Conservation (phyloP, 2,329 filamentous ascomycete species). For the Talaromyces sp. region DNA sequence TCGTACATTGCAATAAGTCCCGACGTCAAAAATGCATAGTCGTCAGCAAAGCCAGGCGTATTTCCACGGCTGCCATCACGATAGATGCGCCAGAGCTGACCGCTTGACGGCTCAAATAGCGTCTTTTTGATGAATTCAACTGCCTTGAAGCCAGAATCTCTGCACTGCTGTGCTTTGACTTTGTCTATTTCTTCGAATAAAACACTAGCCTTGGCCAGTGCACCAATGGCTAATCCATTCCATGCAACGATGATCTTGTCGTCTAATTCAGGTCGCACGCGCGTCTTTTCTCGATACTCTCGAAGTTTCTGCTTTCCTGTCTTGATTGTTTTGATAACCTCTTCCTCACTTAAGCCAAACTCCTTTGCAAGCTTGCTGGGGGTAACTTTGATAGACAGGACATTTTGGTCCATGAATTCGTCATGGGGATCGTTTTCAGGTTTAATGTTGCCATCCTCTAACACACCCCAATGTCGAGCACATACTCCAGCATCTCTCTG, state of each 20-base stretch:
- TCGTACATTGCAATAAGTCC: conserved; percentile 83
- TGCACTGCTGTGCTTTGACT: conserved; percentile 57
- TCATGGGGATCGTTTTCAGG: conserved; percentile 82
- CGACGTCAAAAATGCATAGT: conserved; percentile 85
- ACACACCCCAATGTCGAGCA: conserved; percentile 79
- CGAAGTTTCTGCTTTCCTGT: conserved; percentile 65
- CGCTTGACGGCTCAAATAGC: conserved; percentile 64
- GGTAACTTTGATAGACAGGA: conserved; percentile 68
- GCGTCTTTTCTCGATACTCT: conserved; percentile 67
- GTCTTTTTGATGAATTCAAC: conserved; percentile 68
- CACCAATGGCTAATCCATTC: conserved; percentile 84
- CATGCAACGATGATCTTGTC: conserved; percentile 83
- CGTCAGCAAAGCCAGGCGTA: conserved; percentile 77
- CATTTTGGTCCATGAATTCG: conserved; percentile 92
- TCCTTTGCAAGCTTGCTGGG: conserved; percentile 67
- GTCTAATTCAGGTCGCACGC: conserved; percentile 73
- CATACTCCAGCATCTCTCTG: conserved; percentile 67
- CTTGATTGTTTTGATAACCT: conserved; percentile 65
- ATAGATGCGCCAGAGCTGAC: conserved; percentile 70
- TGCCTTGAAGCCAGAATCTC: conserved; percentile 63
- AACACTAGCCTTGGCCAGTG: conserved; percentile 70
- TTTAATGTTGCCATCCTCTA: conserved; percentile 78
- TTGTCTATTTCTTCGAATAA: conserved; percentile 61
- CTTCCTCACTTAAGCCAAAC: conserved; percentile 66
- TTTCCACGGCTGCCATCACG: conserved; percentile 60